Conservation (phyloP, 139 green algal genomes). For the Chlamydomonas asymmetrica region DNA sequence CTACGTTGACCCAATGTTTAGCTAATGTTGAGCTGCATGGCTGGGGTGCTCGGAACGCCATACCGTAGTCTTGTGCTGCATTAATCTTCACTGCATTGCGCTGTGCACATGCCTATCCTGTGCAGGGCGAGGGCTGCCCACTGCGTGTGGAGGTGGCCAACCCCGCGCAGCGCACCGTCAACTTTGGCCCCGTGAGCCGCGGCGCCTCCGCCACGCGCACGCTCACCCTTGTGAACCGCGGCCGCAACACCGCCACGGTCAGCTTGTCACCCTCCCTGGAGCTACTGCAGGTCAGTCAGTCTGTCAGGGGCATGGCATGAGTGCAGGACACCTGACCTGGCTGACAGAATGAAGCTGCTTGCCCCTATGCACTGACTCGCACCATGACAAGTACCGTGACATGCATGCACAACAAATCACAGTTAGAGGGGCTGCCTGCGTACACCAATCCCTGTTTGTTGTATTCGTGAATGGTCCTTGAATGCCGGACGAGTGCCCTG, state of each 20-base stretch:
- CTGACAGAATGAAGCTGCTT: neutral
- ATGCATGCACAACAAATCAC: too few relatives aligned
- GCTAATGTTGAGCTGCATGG: too few relatives aligned
- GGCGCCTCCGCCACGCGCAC: conserved; percentile 29
- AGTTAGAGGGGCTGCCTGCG: too few relatives aligned
- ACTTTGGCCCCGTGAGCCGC: conserved; percentile 56
- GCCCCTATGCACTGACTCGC: too few relatives aligned
- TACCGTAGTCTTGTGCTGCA: conserved; percentile 2
- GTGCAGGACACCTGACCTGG: neutral
- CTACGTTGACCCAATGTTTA: too few relatives aligned
- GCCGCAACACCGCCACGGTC: conserved; percentile 46
- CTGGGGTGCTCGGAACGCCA: too few relatives aligned
- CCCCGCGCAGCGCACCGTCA: conserved; percentile 49
- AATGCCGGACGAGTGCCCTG: too few relatives aligned
- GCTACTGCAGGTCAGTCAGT: too few relatives aligned
- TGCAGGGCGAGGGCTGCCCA: conserved; percentile 62
- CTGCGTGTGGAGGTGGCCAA: conserved; percentile 68
- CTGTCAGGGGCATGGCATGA: too few relatives aligned
- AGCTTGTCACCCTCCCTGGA: conserved; percentile 36
- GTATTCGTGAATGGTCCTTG: too few relatives aligned
- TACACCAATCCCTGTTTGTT: too few relatives aligned
- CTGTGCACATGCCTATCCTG: neutral
- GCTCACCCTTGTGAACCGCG: conserved; percentile 62
- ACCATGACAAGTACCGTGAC: too few relatives aligned
- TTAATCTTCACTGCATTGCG: neutral